phyloP scores from a whole-genome alignment of 1,284 basidiomycete species.

The Testicularia cyperi region DNA sequence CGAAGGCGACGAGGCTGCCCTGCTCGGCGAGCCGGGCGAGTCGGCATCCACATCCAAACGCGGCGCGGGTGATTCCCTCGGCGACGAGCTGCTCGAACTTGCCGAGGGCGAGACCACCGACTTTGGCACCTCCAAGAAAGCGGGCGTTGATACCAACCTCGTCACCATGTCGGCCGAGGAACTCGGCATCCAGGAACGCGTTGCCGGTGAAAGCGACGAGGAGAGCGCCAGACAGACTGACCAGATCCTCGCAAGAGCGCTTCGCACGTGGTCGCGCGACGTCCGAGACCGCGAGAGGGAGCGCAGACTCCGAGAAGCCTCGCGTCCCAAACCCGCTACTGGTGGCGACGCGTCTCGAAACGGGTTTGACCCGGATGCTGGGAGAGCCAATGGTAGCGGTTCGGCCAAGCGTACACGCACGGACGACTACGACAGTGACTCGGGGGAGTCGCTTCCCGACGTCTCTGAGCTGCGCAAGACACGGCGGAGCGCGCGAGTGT shows the following conservation, averaged over 20 bases:
- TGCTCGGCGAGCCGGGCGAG: slow-evolving; percentile 1
- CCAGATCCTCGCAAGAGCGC: slow-evolving; percentile 15
- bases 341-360: not conserved
- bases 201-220: slow-evolving; percentile 10
- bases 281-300: slow-evolving; percentile 28
- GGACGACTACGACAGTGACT: slow-evolving; percentile 33
- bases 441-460: slow-evolving; percentile 20
- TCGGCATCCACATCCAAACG: not conserved
- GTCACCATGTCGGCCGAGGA: slow-evolving; percentile 42
- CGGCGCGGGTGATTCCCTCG: slow-evolving; percentile 19
- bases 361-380: not conserved
- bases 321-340: not conserved
- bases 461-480: slow-evolving; percentile 3
- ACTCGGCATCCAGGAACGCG: slow-evolving; percentile 26
- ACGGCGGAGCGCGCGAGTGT: slow-evolving; percentile 6
- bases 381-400: slow-evolving; percentile 1
- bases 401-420: slow-evolving; percentile 4
- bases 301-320: slow-evolving; percentile 17
- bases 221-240: slow-evolving; percentile 25
- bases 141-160: slow-evolving; percentile 10
- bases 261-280: slow-evolving; percentile 24
- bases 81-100: slow-evolving; percentile 45
- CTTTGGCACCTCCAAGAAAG: slow-evolving; percentile 2
- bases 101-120: slow-evolving; percentile 29
- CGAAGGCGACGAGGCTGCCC: slow-evolving; percentile 26